Evolutionary conservation across 495 filamentous ascomycete genomes (phyloP).

Genomic region (Xylaria acuta): DNA sequence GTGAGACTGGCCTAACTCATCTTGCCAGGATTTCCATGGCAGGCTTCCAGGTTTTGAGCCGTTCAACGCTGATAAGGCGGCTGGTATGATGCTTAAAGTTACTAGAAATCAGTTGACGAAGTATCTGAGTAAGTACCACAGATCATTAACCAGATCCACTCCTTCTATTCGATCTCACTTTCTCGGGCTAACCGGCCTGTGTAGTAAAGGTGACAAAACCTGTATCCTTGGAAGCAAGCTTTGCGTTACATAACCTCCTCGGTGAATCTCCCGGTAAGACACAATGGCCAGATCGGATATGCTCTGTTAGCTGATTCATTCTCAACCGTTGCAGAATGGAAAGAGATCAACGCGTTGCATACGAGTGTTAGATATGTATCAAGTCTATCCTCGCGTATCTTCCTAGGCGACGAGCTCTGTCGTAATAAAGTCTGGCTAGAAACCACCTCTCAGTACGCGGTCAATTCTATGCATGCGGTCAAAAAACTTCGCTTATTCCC

Average conservation of each 20-base stretch:
- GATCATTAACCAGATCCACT: slow-evolving; percentile 13
- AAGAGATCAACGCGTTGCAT: slow-evolving; percentile 27
- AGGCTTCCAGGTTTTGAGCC: slow-evolving; percentile 57
- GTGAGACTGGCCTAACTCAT: not conserved
- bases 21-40: slow-evolving; percentile 49
- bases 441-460: slow-evolving; percentile 49
- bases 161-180: slow-evolving; percentile 22
- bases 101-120: slow-evolving; percentile 57
- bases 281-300: not conserved
- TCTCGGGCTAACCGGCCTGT: not conserved
- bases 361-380: slow-evolving; percentile 44
- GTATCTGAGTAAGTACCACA: slow-evolving; percentile 45
- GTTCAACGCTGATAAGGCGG: slow-evolving; percentile 37
- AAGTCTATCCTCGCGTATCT: slow-evolving; percentile 53
- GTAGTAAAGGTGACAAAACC: slow-evolving; percentile 40
- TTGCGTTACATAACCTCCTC: slow-evolving; percentile 45
- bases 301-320: not conserved
- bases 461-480: slow-evolving; percentile 40
- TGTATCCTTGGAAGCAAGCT: slow-evolving; percentile 51
- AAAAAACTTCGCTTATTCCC: slow-evolving; percentile 46
- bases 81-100: slow-evolving; percentile 40
- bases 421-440: slow-evolving; percentile 54
- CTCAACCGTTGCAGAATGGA: slow-evolving; percentile 36
- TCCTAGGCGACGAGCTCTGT: slow-evolving; percentile 55
- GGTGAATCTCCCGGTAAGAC: slow-evolving; percentile 30